Conservation (phyloP, 2,329 filamentous ascomycete genomes). For the Huntiella savannae region DNA sequence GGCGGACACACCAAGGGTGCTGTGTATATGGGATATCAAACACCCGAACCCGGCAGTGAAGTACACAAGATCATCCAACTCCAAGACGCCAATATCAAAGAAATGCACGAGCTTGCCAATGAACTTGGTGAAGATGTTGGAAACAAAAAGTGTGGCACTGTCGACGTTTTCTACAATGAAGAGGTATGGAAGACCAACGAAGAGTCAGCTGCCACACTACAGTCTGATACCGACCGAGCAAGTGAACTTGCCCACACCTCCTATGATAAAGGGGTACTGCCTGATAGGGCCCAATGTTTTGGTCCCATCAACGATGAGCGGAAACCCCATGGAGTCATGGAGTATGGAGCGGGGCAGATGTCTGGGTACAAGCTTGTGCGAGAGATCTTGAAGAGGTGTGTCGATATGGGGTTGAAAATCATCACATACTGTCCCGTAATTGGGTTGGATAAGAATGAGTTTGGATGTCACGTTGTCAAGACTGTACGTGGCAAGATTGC, state of each 20-base stretch:
- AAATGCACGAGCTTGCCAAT: slow-evolving; percentile 10
- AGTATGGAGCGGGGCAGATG: slow-evolving; percentile 10
- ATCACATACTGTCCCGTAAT: slow-evolving; percentile 7
- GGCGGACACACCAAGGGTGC: slow-evolving; percentile 10
- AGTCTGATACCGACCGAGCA: background rate
- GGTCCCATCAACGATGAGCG: background rate
- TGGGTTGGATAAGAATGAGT: background rate
- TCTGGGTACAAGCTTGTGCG: slow-evolving; percentile 9
- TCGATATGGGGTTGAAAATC: slow-evolving; percentile 7
- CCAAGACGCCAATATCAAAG: slow-evolving; percentile 11
- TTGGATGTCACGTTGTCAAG: slow-evolving; percentile 8
- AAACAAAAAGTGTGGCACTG: slow-evolving; percentile 8
- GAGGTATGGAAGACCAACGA: slow-evolving; percentile 6
- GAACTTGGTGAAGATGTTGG: slow-evolving; percentile 11
- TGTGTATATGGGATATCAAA: slow-evolving; percentile 7
- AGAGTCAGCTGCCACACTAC: slow-evolving; percentile 3
- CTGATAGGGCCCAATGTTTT: slow-evolving; percentile 2
- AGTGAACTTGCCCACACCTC: background rate
- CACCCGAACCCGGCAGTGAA: slow-evolving; percentile 3
- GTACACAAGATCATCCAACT: slow-evolving; percentile 11
- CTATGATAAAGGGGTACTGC: background rate
- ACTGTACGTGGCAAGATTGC: slow-evolving; percentile 14
- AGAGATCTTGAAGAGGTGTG: slow-evolving; percentile 6
- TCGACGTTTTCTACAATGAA: slow-evolving; percentile 8
- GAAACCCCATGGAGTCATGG: slow-evolving; percentile 4